Evolutionary conservation across 2,329 filamentous ascomycete genomes (phyloP).

Genomic region (Septoria petroselini): DNA sequence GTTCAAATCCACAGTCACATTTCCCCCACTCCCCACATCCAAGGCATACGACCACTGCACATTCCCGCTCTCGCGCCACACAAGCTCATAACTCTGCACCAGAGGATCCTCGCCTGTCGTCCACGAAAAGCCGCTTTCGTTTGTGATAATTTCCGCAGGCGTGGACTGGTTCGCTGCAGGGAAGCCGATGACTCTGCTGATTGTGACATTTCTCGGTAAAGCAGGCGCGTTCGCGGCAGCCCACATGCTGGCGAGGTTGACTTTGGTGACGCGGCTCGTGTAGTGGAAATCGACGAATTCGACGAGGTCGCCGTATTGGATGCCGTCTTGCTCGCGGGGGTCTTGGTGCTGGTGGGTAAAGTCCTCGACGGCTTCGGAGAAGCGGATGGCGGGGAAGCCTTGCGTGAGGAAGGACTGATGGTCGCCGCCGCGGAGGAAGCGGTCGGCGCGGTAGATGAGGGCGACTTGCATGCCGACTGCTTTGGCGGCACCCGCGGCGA

Average conservation of each 20-base stretch:
- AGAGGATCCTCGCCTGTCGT: constrained; percentile 40
- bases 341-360: constrained; percentile 59
- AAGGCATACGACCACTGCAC: constrained; percentile 41
- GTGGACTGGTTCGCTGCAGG: constrained; percentile 29
- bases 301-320: constrained; percentile 53
- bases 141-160: constrained; percentile 34
- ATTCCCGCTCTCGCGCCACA: constrained; percentile 53
- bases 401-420: constrained; percentile 55
- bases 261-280: constrained; percentile 53
- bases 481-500: constrained; percentile 51
- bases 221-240: constrained; percentile 53
- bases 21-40: constrained; percentile 49
- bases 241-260: constrained; percentile 57
- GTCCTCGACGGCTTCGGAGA: constrained; percentile 58
- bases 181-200: constrained; percentile 28
- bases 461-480: constrained; percentile 56
- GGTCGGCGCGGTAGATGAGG: constrained; percentile 56
- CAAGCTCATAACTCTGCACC: constrained; percentile 53
- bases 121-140: constrained; percentile 54
- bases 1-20: constrained; percentile 49
- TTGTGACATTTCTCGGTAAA: constrained; percentile 51
- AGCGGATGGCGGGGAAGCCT: constrained; percentile 56
- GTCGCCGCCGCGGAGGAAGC: constrained; percentile 57
- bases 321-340: constrained; percentile 34
- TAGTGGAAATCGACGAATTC: constrained; percentile 59